Evolutionary conservation across 805 yeast genomes (phyloP).

Genomic region (fission yeast (Schizosaccharomyces pombe)): DNA sequence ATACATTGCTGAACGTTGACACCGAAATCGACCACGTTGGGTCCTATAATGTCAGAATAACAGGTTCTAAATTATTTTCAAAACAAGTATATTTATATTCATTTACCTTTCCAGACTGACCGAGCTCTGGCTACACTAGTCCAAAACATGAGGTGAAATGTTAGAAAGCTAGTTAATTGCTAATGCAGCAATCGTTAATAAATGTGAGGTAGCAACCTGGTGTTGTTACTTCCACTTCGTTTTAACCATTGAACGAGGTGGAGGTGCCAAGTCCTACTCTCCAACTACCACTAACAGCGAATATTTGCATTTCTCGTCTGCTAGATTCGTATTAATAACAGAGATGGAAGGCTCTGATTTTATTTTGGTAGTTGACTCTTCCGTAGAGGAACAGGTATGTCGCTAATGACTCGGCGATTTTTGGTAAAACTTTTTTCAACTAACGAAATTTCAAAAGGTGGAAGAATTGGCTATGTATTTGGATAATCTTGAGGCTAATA

Average conservation of each 20-base stretch:
- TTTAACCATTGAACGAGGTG: no score
- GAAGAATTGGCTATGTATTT: constrained; percentile 1
- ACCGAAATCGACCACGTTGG: constrained; percentile 87
- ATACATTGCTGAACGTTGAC: constrained; percentile 44
- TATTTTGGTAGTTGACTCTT: neutral
- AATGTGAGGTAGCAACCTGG: no score
- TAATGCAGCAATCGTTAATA: no score
- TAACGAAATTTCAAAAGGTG: neutral
- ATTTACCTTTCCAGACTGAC: constrained; percentile 22
- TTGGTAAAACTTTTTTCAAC: neutral
- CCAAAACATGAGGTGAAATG: neutral
- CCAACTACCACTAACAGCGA: neutral
- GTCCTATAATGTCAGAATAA: constrained; percentile 43
- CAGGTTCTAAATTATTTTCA: no score
- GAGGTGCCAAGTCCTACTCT: neutral
- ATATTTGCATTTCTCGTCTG: neutral
- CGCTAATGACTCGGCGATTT: neutral
- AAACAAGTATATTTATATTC: no score
- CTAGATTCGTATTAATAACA: neutral
- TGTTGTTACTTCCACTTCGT: no score
- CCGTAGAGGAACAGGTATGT: constrained; percentile 1
- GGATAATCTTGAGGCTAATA: neutral
- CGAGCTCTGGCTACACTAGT: constrained; percentile 9
- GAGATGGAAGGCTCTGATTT: constrained; percentile 1
- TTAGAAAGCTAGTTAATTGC: no score